Evolutionary conservation across 345 rosid genomes (phyloP), one percentile per base, ranked within the genome.

Genomic region (Pugionium dolabratum): DNA sequence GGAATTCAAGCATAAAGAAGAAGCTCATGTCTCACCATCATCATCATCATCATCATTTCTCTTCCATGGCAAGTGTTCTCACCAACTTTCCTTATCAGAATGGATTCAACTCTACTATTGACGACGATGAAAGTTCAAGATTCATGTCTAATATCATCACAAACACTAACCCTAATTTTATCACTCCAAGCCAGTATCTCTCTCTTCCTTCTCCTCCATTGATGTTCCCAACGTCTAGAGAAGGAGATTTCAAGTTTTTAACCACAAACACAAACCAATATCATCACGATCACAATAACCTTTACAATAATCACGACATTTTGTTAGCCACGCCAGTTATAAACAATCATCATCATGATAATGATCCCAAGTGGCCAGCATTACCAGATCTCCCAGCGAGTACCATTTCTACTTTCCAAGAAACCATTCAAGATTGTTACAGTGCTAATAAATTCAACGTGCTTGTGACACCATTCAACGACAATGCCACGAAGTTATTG

Each of bases 1-100:
- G 97, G 97, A 91, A 91, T 44, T 91, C 97, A 48, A 83, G 94
- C 83, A 76, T 88, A 29, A 91, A 91, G 80, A 91, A 91, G 79
- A 88, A 85, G 83, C 80, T 91, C 36, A 78, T 86, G 53, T 80
- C 91, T 34, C 82, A 79, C 51, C 87, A 82, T 64, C 60, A 72
- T 30, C 70, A 45, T 37, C 81, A 75, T 63, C 85, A 78, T 63
- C 66, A 76, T 65, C 72, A 72, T 71, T 64, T 73, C 52, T 75
- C 86, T 46, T 49, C 76, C 41, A 69, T 83, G 55, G 72, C 81
- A 5, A 69, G 37, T 56, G 73, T 80, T 61, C 41, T 62, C 49
- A 60, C 79, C 5, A 70, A 73, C 51, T 33, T 73, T 54, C 77
- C 73, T 46, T 61, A 64, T 48, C 67, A 69, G 73, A 49, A 70